phyloP scores from a whole-genome alignment of 257 asterid genomes.

The Euphrasia confusa region DNA sequence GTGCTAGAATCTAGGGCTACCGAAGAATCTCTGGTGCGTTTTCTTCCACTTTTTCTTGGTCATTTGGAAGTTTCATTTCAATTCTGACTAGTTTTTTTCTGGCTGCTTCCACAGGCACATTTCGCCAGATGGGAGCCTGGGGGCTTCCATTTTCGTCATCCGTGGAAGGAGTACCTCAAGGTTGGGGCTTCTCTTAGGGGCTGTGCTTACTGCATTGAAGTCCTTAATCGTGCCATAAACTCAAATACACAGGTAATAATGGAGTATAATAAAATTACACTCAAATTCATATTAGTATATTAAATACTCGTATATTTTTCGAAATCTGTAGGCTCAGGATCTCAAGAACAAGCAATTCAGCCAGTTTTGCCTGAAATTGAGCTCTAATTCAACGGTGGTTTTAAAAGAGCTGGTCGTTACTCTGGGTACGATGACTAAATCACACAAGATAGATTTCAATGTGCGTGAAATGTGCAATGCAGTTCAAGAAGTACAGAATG shows the following conservation, averaged over 20 bases:
- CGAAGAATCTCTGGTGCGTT: slow-evolving; percentile 58
- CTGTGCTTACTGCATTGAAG: slow-evolving; percentile 57
- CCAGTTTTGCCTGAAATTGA: slow-evolving; percentile 36
- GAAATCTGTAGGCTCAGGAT: slow-evolving; percentile 40
- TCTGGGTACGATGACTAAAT: slow-evolving; percentile 41
- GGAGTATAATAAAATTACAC: neutral
- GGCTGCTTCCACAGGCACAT: slow-evolving; percentile 34
- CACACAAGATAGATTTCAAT: slow-evolving; percentile 39
- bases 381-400: slow-evolving; percentile 46
- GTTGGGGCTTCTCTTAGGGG: slow-evolving; percentile 53
- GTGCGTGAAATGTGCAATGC: slow-evolving; percentile 47
- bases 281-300: too few species aligned
- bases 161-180: slow-evolving; percentile 56
- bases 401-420: slow-evolving; percentile 43
- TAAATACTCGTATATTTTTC: too few species aligned
- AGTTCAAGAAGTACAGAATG: slow-evolving; percentile 42
- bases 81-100: too few species aligned
- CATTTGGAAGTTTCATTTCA: neutral
- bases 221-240: slow-evolving; percentile 40
- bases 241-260: slow-evolving; percentile 39
- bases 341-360: slow-evolving; percentile 45
- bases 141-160: slow-evolving; percentile 50
- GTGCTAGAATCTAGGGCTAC: slow-evolving; percentile 50
- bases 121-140: slow-evolving; percentile 73
- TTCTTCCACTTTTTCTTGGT: neutral